Conservation (phyloP, 2,329 filamentous ascomycete species). For the Scedosporium aurantiacum region DNA sequence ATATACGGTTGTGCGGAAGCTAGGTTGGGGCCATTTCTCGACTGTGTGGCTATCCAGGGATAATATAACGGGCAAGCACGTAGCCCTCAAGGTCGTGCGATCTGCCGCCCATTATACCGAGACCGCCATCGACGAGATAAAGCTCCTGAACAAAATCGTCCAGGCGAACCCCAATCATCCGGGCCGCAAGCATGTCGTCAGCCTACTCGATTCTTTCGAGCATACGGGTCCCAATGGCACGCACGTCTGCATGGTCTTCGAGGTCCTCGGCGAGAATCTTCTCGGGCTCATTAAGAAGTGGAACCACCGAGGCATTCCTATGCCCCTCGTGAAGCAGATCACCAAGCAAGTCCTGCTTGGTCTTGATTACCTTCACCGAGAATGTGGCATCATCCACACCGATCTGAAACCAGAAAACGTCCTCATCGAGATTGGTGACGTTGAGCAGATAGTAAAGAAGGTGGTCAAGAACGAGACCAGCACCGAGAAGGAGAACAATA, state of each 20-base stretch:
- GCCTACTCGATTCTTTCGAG: conserved; percentile 90
- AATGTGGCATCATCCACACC: conserved; percentile 98
- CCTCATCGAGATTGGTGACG: conserved; percentile 95
- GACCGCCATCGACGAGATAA: conserved; percentile 97
- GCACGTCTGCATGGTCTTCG: conserved; percentile 99
- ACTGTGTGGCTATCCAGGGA: conserved; percentile 82
- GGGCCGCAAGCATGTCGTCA: conserved; percentile 89
- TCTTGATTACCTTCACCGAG: conserved; percentile 89
- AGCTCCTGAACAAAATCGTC: conserved; percentile 92
- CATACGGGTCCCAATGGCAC: conserved; percentile 94
- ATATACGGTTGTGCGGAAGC: conserved; percentile 91
- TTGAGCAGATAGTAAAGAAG: conserved; percentile 95
- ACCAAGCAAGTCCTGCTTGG: conserved; percentile 95
- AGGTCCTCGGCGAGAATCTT: conserved; percentile 91
- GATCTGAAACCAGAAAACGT: conserved; percentile 98
- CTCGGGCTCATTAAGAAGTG: conserved; percentile 93
- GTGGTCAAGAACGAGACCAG: conserved; percentile 70
- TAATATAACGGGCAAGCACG: conserved; percentile 82
- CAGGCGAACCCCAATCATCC: conserved; percentile 91
- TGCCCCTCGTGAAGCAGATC: conserved; percentile 95
- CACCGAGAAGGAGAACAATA: conserved; percentile 73
- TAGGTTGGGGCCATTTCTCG: conserved; percentile 98
- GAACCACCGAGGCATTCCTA: conserved; percentile 95
- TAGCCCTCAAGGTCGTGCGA: conserved; percentile 93
- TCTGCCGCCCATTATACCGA: conserved; percentile 98